Evolutionary conservation across 352 stramenopile genomes (phyloP), one percentile per base, ranked within the genome.

Genomic region (Phytopythium ostracodes): DNA sequence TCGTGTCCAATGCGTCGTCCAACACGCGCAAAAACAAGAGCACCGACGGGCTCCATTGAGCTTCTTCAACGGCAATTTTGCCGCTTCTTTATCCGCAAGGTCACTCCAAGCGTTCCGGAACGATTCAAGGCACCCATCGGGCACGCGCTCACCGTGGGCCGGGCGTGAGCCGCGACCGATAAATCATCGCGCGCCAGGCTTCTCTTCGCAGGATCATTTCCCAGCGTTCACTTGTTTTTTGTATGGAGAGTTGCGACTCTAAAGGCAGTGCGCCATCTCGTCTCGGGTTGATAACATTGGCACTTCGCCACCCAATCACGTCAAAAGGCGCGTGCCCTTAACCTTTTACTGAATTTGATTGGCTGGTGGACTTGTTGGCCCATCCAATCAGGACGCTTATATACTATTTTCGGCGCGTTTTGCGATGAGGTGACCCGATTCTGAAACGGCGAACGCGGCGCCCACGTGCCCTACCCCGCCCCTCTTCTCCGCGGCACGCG

Each of bases 231-330:
- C 24, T 52, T 33, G 24, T 22, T 0, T 22, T 35, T 52, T 52
- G 46, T 33, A 52, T 33, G 46, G 1, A 0, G 11, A 2, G 11
- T n/a, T 31, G 46, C 24, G 46, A 52, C 15, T 24, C n/a, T 22
- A 29, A 25, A 51, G 22, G n/a, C 17, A 10, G 40, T 20, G n/a
- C 43, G 20, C 43, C n/a, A 29, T 17, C 46, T 29, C 22, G 46
- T 24, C 25, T 22, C 18, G n/a, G 42, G 18, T 8, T 49, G 42
- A 49, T 49, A n/a, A 6, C 42, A 22, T 49, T 20, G 42, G 52
- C 63, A 70, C 59, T 42, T 60, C 63, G 17, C 29, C 14, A 57
- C 15, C 66, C 66, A 73, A 73, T 73, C 49, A 47, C 31, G 10
- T 43, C 18, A 15, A 8, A 7, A 10, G 40, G 17, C 63, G 66